Evolutionary conservation across 1,284 basidiomycete species (phyloP).

Genomic region (Malassezia arunalokei): DNA sequence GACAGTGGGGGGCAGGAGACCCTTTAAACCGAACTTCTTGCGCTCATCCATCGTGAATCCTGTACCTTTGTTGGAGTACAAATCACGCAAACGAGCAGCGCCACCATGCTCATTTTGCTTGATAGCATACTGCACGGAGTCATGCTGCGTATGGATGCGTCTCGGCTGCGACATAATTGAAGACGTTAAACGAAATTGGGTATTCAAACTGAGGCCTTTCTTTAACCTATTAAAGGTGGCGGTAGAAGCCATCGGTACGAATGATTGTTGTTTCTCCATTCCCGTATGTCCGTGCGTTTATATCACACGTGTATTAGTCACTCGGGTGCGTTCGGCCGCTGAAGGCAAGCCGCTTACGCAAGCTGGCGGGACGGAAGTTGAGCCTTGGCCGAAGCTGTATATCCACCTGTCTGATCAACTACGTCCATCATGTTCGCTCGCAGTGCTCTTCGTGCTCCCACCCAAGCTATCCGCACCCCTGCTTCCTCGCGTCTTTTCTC

Average conservation of each 20-base stretch:
- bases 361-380: not conserved
- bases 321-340: no score
- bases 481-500: slow-evolving; percentile 58
- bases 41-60: slow-evolving; percentile 61
- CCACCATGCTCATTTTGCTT: slow-evolving; percentile 27
- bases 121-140: slow-evolving; percentile 26
- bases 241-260: no score
- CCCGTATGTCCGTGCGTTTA: no score
- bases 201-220: no score
- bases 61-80: slow-evolving; percentile 48
- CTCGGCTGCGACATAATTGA: no score
- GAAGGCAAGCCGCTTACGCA: not conserved
- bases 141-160: not conserved
- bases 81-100: slow-evolving; percentile 31
- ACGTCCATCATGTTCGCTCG: slow-evolving; percentile 29
- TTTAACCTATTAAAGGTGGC: no score
- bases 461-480: slow-evolving; percentile 22
- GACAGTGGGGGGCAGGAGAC: slow-evolving; percentile 57
- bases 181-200: no score
- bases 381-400: no score
- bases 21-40: slow-evolving; percentile 58
- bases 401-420: not conserved
- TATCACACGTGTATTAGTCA: no score
- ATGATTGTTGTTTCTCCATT: no score
- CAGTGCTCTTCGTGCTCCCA: slow-evolving; percentile 21